Base-by-base conservation (phyloP, 1,284 basidiomycete species). In the Malassezia cuniculi region DNA sequence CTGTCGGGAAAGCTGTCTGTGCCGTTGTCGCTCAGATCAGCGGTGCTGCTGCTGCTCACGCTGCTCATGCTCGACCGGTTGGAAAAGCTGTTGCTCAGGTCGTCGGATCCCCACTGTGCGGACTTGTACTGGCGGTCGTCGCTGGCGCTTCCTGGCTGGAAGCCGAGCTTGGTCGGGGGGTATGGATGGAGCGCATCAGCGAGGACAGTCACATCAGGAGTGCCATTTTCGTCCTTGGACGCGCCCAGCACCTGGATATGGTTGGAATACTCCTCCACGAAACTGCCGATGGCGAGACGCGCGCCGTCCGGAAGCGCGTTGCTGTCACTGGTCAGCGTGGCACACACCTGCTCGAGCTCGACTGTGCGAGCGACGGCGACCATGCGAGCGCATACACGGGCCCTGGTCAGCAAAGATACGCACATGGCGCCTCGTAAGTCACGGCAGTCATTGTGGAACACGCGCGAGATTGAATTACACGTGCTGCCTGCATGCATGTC, bases 161-260 rank as follows among this genome's bases (percentile, higher is more conserved):
- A 66, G 7, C 52, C 54, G 5, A 66, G 39, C 35, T 63, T 64
- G 0, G 60, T 66, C 0, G 64, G 54, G 12, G 64, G 64, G 41
- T 66, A 66, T 10, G 60, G 64, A 46, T 66, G 64, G 10, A 55
- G 44, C 4, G 59, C 56, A 27, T 60, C 55, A 17, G 64, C 64
- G 2, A 67, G 50, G 1, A 60, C 51, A 1, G 47, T 36, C 3
- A 65, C 42, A 5, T 47, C 36, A 27, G 32, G 36, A 3, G 52
- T 27, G 8, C 48, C 48, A 25, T 41, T 33, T 3, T 52, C 49
- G 39, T 54, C 48, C 27, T 36, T 31, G 15, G 49, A 34, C 14
- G 55, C 49, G 29, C 60, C 60, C 9, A 66, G 54, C 27, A 67
- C 48, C 46, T 66, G 64, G 31, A 67, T 59, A 15, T 56, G 47